These are phyloP conservation scores for Cupressus sempervirens DNA, from an alignment of 75 land plant species.

Conservation along the genomic window DNA sequence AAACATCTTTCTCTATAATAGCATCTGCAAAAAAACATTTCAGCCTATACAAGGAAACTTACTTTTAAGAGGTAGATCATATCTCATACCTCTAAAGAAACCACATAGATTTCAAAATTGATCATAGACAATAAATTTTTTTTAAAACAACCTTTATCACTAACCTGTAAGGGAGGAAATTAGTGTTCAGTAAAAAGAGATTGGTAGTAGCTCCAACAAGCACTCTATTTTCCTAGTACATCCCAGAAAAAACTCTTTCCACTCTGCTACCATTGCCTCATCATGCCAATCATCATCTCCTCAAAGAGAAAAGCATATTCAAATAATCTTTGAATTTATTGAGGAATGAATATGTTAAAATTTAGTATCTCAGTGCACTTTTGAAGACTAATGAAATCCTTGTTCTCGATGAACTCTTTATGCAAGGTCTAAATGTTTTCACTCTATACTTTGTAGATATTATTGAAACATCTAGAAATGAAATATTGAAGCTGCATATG, in stretches of 20 bases:
- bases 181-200: conserved; percentile 69
- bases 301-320: no score
- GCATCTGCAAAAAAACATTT: conserved; percentile 89
- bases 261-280: conserved; percentile 95
- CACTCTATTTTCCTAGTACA: conserved; percentile 89
- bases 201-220: conserved; percentile 94
- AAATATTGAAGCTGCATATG: no score
- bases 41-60: conserved; percentile 60
- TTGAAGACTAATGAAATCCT: no score
- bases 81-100: not conserved
- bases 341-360: no score
- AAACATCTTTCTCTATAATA: conserved; percentile 77
- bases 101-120: not conserved
- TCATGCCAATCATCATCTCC: conserved; percentile 61
- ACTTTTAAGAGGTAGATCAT: not conserved
- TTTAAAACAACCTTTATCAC: not conserved
- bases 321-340: no score
- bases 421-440: no score
- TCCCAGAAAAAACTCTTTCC: conserved; percentile 99
- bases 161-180: conserved; percentile 81
- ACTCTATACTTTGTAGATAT: no score
- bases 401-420: no score
- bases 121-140: not conserved
- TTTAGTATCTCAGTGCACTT: no score
- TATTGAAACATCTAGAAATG: no score